These are phyloP conservation scores for Flammula alnicola DNA, from an alignment of 1,284 basidiomycete species.

Conservation along the genomic window DNA sequence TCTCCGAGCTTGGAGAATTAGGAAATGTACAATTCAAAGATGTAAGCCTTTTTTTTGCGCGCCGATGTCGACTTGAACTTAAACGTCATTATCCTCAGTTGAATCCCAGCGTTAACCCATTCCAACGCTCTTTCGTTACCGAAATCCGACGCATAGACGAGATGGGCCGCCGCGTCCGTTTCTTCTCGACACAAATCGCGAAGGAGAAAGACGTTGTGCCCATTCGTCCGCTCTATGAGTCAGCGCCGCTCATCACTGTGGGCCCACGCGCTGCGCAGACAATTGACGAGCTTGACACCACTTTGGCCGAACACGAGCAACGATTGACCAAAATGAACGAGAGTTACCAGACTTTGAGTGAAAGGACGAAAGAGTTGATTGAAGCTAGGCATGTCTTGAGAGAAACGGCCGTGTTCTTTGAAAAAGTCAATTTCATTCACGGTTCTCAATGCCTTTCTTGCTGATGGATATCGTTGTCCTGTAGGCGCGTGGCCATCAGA, in stretches of 20 bases:
- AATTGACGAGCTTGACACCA: slow-evolving; percentile 92
- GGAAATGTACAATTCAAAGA: slow-evolving; percentile 99
- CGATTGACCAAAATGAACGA: slow-evolving; percentile 93
- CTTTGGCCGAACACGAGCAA: slow-evolving; percentile 87
- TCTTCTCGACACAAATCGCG: slow-evolving; percentile 88
- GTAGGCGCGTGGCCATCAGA: slow-evolving; percentile 81
- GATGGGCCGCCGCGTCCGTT: slow-evolving; percentile 92
- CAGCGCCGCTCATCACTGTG: slow-evolving; percentile 81
- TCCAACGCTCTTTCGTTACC: slow-evolving; percentile 97
- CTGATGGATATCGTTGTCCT: slow-evolving; percentile 6
- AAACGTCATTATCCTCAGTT: slow-evolving; percentile 55
- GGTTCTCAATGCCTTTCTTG: too few species aligned
- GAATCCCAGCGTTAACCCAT: slow-evolving; percentile 94
- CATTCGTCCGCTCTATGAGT: slow-evolving; percentile 82
- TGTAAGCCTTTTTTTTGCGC: slow-evolving; percentile 52
- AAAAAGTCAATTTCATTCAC: slow-evolving; percentile 64
- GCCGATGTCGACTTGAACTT: slow-evolving; percentile 4
- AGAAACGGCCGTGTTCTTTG: slow-evolving; percentile 98
- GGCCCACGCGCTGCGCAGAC: slow-evolving; percentile 92
- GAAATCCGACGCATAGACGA: slow-evolving; percentile 96
- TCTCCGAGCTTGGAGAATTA: slow-evolving; percentile 93
- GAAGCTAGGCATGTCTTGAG: slow-evolving; percentile 93
- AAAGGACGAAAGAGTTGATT: slow-evolving; percentile 85
- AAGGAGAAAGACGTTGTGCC: slow-evolving; percentile 84
- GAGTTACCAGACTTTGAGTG: slow-evolving; percentile 89